phyloP scores from a whole-genome alignment of 2,329 filamentous ascomycete species.

The Cryphonectria radicalis region DNA sequence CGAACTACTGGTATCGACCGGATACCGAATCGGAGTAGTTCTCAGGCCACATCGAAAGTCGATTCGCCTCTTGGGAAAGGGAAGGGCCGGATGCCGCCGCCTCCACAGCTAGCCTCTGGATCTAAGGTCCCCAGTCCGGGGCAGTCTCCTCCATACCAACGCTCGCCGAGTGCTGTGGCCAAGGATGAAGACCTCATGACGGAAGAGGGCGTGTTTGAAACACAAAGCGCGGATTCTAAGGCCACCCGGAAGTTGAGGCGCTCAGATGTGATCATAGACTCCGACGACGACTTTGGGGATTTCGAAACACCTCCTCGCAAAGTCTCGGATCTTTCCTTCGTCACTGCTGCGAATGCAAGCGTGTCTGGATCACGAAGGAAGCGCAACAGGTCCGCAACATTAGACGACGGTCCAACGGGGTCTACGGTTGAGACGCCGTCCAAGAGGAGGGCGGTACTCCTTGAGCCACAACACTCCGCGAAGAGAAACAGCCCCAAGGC shows the following conservation, averaged over 20 bases:
- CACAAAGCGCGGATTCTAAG: conserved; percentile 31
- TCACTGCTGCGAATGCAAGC: conserved; percentile 31
- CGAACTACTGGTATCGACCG: conserved; percentile 17
- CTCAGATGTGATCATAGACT: conserved; percentile 54
- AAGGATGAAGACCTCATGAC: conserved; percentile 6
- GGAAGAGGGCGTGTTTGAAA: conserved; percentile 16
- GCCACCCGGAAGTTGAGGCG: conserved; percentile 31
- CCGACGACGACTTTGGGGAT: conserved; percentile 48
- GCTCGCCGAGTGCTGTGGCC: background rate
- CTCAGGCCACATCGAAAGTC: conserved; percentile 4
- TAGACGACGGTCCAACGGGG: background rate
- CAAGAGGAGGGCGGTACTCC: background rate
- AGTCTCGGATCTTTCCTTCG: conserved; percentile 33
- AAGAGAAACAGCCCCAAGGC: background rate
- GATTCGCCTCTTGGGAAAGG: conserved; percentile 30
- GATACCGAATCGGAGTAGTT: conserved; percentile 7
- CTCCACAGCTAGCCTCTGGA: background rate
- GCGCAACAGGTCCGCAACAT: conserved; percentile 6
- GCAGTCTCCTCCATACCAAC: background rate
- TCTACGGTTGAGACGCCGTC: conserved; percentile 2
- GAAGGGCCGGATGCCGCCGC: conserved; percentile 4
- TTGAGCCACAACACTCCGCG: background rate
- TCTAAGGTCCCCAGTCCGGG: conserved; percentile 4
- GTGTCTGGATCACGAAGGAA: conserved; percentile 13
- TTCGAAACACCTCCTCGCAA: conserved; percentile 49